Conservation (phyloP, 2,329 filamentous ascomycete species). For the Apiospora arundinis region DNA sequence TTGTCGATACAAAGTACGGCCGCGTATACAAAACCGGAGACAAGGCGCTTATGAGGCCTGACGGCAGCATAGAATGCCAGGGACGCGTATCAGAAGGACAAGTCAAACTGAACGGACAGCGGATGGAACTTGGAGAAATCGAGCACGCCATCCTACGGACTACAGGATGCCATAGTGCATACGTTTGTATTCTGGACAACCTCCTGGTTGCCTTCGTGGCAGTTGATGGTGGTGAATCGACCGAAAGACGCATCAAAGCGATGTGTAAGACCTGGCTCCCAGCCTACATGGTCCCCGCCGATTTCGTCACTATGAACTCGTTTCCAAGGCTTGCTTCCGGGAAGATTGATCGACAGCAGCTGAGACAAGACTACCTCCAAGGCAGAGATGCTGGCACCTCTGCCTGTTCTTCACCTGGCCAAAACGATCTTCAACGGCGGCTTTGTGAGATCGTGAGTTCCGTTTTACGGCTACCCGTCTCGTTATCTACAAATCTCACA, state of each 20-base stretch:
- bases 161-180: slow-evolving; percentile 66
- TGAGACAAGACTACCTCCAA: slow-evolving; percentile 61
- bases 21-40: slow-evolving; percentile 44
- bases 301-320: slow-evolving; percentile 66
- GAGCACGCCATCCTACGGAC: slow-evolving; percentile 68
- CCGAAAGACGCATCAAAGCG: slow-evolving; percentile 54
- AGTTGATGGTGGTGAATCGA: slow-evolving; percentile 46
- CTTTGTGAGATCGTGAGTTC: slow-evolving; percentile 41
- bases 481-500: slow-evolving; percentile 39
- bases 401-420: slow-evolving; percentile 25
- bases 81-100: slow-evolving; percentile 62
- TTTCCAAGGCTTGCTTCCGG: slow-evolving; percentile 83
- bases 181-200: slow-evolving; percentile 71
- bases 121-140: slow-evolving; percentile 53
- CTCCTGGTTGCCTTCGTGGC: slow-evolving; percentile 79
- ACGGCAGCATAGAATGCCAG: slow-evolving; percentile 39
- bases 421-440: slow-evolving; percentile 41
- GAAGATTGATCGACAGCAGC: slow-evolving; percentile 75
- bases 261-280: slow-evolving; percentile 79
- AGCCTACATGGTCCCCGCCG: slow-evolving; percentile 80
- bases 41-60: slow-evolving; percentile 35
- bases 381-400: background rate
- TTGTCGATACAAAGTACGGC: slow-evolving; percentile 61
- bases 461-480: slow-evolving; percentile 36
- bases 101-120: slow-evolving; percentile 55